Evolutionary conservation across 306 rosid species (phyloP), one percentile per base, ranked within the genome.

Genomic region (Malus sieversii): DNA sequence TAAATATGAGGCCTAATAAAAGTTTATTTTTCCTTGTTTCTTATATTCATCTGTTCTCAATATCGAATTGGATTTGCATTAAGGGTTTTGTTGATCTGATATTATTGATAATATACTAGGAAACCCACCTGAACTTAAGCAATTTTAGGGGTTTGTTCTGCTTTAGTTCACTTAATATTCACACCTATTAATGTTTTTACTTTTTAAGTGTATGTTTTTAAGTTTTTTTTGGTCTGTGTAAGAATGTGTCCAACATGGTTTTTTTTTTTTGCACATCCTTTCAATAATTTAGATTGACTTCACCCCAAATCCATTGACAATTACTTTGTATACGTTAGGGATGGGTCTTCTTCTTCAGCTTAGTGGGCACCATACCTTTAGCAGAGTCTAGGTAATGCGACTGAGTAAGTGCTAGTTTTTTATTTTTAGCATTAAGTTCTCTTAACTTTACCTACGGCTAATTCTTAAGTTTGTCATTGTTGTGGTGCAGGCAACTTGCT

Each of bases 261-360:
- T 44, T 67, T 4, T 25, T 25, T 25, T 25, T 66, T 23, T 10
- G 55, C 27, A 40, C 42, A 55, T 68, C 25, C 33, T 46, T 30
- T 29, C 32, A 22, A 33, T 55, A 23, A 18, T 45, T 27, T 75
- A n/a, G 38, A 23, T 59, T 75, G 68, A 72, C 52, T 66, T 76
- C 53, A 27, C 42, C 66, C 42, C 33, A 52, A 79, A 79, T 72
- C 73, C 68, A 60, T 77, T 78, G 75, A 78, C 67, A 30, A 68
- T 82, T 70, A 33, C 78, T 70, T 82, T 81, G 38, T 70, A 55
- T 73, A 20, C 76, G 27, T 58, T 75, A 92, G 97, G 97, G 90
- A 75, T 93, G 80, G 96, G 93, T 93, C 38, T 93, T 91, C 85
- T 90, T 91, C 86, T 85, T 91, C 84, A 87, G 93, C 70, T 86